Conservation (phyloP, 2,329 filamentous ascomycete species). For the Exophiala lecanii-corni region DNA sequence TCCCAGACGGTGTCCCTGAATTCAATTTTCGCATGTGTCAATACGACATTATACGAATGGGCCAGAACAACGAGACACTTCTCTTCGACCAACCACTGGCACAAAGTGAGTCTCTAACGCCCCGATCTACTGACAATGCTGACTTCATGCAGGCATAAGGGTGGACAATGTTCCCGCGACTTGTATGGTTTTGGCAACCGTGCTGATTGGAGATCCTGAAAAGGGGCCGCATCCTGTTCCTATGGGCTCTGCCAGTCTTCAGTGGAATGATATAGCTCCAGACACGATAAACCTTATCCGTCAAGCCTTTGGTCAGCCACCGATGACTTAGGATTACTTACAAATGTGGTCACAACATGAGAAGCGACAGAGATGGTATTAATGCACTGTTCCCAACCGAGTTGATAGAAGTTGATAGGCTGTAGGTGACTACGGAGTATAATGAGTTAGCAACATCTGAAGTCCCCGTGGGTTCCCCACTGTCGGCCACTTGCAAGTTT, state of each 20-base stretch:
- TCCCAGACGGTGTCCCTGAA: slow-evolving; percentile 6
- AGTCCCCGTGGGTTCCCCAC: no score
- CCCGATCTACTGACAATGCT: not conserved
- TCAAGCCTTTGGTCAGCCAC: not conserved
- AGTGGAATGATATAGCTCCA: not conserved
- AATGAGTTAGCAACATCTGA: no score
- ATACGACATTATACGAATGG: slow-evolving; percentile 8
- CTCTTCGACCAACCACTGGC: not conserved
- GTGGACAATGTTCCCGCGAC: not conserved
- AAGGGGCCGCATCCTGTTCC: slow-evolving; percentile 1
- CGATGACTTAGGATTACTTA: no score
- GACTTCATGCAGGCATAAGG: not conserved
- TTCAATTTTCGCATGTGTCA: slow-evolving; percentile 7
- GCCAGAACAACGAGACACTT: slow-evolving; percentile 1
- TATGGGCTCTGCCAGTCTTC: not conserved
- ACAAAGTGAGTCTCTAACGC: not conserved
- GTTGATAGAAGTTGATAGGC: no score
- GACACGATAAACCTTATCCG: not conserved
- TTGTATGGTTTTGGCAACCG: slow-evolving; percentile 2
- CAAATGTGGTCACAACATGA: no score
- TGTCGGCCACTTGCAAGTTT: no score
- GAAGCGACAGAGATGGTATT: no score
- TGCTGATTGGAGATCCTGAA: not conserved
- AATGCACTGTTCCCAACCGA: no score
- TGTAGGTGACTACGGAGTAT: no score